phyloP scores from a whole-genome alignment of 208 protist species.

The Acanthamoeba castellanii region DNA sequence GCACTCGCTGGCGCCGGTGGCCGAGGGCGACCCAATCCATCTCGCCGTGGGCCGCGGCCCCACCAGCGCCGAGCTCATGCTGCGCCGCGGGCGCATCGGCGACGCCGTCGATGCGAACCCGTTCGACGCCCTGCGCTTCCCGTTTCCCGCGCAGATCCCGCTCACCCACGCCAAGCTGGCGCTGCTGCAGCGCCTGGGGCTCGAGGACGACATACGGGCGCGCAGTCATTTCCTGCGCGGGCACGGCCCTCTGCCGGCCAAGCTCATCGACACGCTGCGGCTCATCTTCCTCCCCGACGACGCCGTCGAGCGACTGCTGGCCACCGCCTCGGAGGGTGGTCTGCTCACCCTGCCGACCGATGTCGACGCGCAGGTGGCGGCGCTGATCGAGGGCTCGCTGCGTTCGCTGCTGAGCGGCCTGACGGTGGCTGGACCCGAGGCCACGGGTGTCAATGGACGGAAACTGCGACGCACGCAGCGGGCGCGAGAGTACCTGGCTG shows the following conservation, averaged over 20 bases:
- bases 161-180: conserved; percentile 5
- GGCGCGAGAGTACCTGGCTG: background rate
- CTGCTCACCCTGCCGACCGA: background rate
- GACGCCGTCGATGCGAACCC: background rate
- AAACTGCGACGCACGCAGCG: background rate
- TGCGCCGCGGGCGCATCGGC: background rate
- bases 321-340: background rate
- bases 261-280: conserved; percentile 35
- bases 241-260: background rate
- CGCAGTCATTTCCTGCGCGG: conserved; percentile 28
- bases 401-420: background rate
- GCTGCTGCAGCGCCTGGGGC: background rate
- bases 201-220: conserved; percentile 33
- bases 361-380: conserved; percentile 9
- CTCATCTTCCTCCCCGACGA: conserved; percentile 30
- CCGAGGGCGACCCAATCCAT: background rate
- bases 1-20: background rate
- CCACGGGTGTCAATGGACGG: background rate
- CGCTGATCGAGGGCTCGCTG: background rate
- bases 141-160: conserved; percentile 23
- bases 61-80: conserved; percentile 22
- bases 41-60: conserved; percentile 12
- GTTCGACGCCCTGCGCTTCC: background rate
- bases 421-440: background rate
- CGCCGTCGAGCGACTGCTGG: background rate